phyloP scores from a whole-genome alignment of 2,329 filamentous ascomycete genomes.

The Ophiostoma ips region DNA sequence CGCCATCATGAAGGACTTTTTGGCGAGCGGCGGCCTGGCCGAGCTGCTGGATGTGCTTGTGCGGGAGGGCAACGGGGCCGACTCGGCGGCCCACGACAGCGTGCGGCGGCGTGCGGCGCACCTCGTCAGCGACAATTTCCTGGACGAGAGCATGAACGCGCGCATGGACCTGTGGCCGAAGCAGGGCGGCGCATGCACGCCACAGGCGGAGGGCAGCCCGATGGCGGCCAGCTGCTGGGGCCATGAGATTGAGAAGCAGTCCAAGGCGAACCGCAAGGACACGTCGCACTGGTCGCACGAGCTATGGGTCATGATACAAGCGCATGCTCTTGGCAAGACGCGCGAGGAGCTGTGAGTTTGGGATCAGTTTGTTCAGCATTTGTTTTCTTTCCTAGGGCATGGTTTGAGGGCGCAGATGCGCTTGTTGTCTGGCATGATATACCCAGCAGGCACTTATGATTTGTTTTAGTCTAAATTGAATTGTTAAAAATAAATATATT shows the following conservation, averaged over 20 bases:
- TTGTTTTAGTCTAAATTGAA: no score
- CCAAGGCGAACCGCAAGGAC: constrained; percentile 22
- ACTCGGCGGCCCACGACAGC: constrained; percentile 29
- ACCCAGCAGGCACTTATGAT: no score
- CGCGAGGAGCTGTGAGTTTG: background rate
- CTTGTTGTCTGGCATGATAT: background rate
- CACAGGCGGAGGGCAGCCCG: background rate
- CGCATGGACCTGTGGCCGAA: constrained; percentile 40
- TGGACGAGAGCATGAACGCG: constrained; percentile 52
- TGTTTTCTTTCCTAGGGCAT: background rate
- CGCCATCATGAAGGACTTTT: constrained; percentile 39
- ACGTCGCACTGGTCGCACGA: constrained; percentile 18
- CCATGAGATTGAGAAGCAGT: constrained; percentile 30
- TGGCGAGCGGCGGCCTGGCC: constrained; percentile 38
- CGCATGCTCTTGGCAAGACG: background rate
- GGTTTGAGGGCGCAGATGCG: background rate
- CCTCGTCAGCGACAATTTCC: constrained; percentile 49
- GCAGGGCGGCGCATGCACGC: constrained; percentile 13
- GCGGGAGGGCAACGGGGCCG: constrained; percentile 22
- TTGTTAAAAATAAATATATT: no score
- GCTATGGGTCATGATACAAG: constrained; percentile 10
- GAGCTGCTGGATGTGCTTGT: constrained; percentile 38
- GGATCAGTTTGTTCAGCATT: background rate
- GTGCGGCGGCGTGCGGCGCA: constrained; percentile 41
- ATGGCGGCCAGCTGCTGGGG: constrained; percentile 39